Base-by-base conservation (phyloP, 768 basidiomycete genomes). In the Rossbeevera mucosa region DNA sequence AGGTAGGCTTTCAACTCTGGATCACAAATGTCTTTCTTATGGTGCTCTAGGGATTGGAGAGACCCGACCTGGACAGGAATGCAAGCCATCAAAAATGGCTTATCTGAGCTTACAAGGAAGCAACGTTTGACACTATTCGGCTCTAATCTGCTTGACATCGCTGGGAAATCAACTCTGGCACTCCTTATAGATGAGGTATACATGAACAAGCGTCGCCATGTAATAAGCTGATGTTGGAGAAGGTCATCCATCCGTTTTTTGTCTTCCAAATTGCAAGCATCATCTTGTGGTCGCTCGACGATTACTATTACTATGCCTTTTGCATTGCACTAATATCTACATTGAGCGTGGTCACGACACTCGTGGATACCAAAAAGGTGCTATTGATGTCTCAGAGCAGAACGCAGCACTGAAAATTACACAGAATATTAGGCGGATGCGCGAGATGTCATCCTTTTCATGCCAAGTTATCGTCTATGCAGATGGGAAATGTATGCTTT, bases 181-280 rank as follows among this genome's bases (percentile, higher is more conserved):
- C 77, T 99, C 3, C 75, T 98, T 7, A 72, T 97, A 18, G 94
- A 97, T 58, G 96, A 98, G 79, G 93, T 92, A 67, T 48, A 72
- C 64, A 31, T 21, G n/a, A 14, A 48, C 13, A 31, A n/a, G 9
- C 31, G 12, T 47, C 18, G 29, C 14, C 20, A 26, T 25, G 43
- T 33, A 7, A 30, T 43, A 16, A 51, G 9, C 48, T 59, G 47
- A 57, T 38, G 13, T 52, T 6, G 22, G 38, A 26, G 29, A 56
- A 86, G 92, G 82, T 96, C 42, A 86, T 98, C 33, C 95, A 98
- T 65, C 96, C 96, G 0, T 98, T 98, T 71, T 98, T 97, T 65
- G 87, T 99, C 50, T 99, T 99, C 65, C 96, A 99, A 77, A 85
- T 97, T 58, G 92, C 92, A 46, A 96, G 93, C 58, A 88, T 98